Evolutionary conservation across 164 flowering plant species (phyloP).

Genomic region (Magnolia kwangsiensis): DNA sequence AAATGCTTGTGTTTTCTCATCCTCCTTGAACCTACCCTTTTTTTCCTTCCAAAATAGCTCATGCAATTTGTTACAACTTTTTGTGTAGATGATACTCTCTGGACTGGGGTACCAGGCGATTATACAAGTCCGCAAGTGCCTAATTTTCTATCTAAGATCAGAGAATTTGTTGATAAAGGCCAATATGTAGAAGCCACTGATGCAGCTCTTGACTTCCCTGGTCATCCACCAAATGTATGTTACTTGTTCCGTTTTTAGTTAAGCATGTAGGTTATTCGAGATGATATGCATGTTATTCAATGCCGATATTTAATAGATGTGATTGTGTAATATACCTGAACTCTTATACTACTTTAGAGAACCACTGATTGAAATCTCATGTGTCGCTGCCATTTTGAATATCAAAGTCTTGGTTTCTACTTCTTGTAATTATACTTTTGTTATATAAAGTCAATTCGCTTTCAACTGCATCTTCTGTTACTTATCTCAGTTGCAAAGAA

Average conservation of each 20-base stretch:
- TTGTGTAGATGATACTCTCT: constrained; percentile 67
- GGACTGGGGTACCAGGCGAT: constrained; percentile 88
- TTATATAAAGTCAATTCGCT: too few species aligned
- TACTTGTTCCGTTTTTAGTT: background rate
- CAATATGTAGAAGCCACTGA: constrained; percentile 63
- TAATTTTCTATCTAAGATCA: constrained; percentile 54
- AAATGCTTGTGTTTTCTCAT: too few species aligned
- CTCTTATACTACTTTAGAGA: too few species aligned
- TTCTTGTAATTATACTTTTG: too few species aligned
- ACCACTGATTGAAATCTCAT: too few species aligned
- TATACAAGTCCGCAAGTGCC: constrained; percentile 71
- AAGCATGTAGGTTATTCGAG: background rate
- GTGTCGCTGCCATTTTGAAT: too few species aligned
- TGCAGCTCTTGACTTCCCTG: constrained; percentile 59
- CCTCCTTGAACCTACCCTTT: background rate
- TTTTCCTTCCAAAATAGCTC: background rate
- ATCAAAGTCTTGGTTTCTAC: too few species aligned
- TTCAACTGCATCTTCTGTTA: too few species aligned
- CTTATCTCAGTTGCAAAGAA: too few species aligned
- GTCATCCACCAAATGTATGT: constrained; percentile 64
- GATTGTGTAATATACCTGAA: background rate
- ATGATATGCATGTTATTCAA: background rate
- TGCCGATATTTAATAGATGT: background rate
- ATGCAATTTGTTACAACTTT: background rate
- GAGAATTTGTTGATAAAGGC: constrained; percentile 70